Evolutionary conservation across 352 stramenopile genomes (phyloP), one percentile per base, ranked within the genome.

Genomic region (Phytophthora litchii): DNA sequence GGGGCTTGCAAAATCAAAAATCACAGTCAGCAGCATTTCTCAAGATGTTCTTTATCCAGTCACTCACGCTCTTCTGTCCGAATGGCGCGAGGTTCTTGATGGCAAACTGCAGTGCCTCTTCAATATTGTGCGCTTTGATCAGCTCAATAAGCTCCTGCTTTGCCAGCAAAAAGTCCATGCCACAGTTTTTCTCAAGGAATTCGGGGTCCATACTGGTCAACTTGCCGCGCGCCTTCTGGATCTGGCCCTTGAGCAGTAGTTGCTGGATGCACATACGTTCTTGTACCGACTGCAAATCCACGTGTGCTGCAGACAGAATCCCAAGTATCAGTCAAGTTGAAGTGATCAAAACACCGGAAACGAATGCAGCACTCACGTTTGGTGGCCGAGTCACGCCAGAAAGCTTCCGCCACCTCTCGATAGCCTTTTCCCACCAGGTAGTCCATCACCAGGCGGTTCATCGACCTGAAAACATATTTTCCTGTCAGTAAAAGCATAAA

Each of bases 121-220:
- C 75, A 45, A 89, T 74, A 34, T 89, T 66, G 14, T 76, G 76
- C 0, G 49, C 66, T 42, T 89, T 92, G 60, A 92, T 92, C 13
- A 92, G 50, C 72, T 92, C 83, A 34, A 92, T 83, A 7, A 92
- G 64, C 71, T 92, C 80, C 50, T 92, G 83, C 52, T 92, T 92
- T 19, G 79, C 79, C 36, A 92, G 62, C n/a, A 89, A 45, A 42
- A 92, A 92, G 40, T 84, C 79, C 67, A 92, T 89, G 27, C 60
- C 55, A 19, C 53, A 59, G 36, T 92, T 80, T 42, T 75, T 79
- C 31, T 80, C 69, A 19, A 92, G 36, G 46, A 92, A 89, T 59
- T 73, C 59, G 1, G 76, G 66, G 35, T 90, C 76, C 62, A 92
- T 83, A 2, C 52, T 62, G 4, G 64, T 52, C 35, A 92, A 47